Evolutionary conservation across 768 basidiomycete species (phyloP).

Genomic region (Cystobasidiopsis lactophilus): DNA sequence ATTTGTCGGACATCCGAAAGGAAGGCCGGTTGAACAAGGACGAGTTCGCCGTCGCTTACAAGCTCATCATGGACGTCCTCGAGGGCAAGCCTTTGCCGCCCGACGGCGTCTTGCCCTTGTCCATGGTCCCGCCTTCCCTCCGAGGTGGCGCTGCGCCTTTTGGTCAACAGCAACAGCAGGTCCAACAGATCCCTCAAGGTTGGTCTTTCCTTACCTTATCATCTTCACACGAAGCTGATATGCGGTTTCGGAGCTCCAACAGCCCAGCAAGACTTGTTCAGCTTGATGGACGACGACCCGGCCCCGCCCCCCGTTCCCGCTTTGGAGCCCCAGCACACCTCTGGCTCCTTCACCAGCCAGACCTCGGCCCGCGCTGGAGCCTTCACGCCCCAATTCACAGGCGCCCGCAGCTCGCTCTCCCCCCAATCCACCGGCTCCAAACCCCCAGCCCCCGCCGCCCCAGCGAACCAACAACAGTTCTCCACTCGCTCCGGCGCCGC

Average conservation of each 20-base stretch:
- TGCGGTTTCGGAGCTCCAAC: neutral
- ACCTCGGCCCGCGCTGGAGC: neutral
- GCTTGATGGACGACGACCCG: conserved; percentile 34
- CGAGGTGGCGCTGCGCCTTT: conserved; percentile 27
- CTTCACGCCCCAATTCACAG: conserved; percentile 1
- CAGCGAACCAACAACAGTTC: neutral
- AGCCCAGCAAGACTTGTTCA: conserved; percentile 14
- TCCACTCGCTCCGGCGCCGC: neutral
- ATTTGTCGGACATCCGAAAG: conserved; percentile 69
- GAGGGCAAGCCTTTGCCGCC: conserved; percentile 54
- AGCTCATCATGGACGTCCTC: conserved; percentile 70
- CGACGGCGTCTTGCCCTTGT: conserved; percentile 36
- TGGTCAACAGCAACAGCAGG: conserved; percentile 27
- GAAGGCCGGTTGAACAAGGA: conserved; percentile 71
- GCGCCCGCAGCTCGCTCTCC: conserved; percentile 6
- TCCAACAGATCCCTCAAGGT: conserved; percentile 18
- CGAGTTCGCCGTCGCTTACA: conserved; percentile 85
- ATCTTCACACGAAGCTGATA: no score
- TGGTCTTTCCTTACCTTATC: no score
- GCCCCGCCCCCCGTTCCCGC: conserved; percentile 7
- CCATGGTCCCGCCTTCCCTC: conserved; percentile 63
- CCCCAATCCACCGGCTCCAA: conserved; percentile 3
- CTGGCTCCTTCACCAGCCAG: conserved; percentile 9
- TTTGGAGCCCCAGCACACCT: neutral
- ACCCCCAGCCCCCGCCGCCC: neutral